Evolutionary conservation across 129 eudicot genomes (phyloP).

Genomic region (Daucus carota): DNA sequence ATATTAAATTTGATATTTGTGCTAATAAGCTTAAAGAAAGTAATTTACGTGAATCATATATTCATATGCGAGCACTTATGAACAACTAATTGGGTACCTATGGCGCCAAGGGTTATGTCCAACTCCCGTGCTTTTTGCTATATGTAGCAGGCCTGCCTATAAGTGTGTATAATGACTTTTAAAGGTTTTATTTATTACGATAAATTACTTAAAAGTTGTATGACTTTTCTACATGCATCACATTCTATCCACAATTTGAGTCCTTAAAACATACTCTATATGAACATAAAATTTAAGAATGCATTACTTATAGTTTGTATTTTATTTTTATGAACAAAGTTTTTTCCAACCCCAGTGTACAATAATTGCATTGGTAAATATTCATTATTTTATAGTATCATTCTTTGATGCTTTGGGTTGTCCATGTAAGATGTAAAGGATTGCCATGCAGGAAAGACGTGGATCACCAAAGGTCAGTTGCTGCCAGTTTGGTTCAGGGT

Average conservation of each 20-base stretch:
- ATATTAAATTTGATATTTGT: not conserved
- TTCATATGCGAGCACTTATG: not conserved
- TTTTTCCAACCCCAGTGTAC: not conserved
- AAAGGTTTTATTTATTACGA: not conserved
- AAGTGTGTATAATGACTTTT: not conserved
- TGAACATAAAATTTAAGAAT: not conserved
- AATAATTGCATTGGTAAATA: not conserved
- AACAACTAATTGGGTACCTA: not conserved
- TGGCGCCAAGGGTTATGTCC: too few relatives aligned
- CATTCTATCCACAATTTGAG: not conserved
- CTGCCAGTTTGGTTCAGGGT: constrained; percentile 28
- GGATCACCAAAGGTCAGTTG: constrained; percentile 20
- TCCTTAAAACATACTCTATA: not conserved
- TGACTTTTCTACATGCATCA: not conserved
- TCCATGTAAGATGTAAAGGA: not conserved
- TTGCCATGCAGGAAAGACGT: constrained; percentile 12
- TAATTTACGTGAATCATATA: too few relatives aligned
- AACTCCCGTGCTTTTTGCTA: not conserved
- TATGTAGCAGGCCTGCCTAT: not conserved
- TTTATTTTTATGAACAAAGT: not conserved
- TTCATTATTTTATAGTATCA: not conserved
- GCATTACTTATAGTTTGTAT: not conserved
- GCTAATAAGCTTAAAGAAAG: not conserved
- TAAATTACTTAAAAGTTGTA: not conserved
- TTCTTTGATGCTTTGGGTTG: not conserved